These are phyloP conservation scores for Globisporangium spiculum DNA, from an alignment of 352 stramenopile genomes.

Conservation along the genomic window DNA sequence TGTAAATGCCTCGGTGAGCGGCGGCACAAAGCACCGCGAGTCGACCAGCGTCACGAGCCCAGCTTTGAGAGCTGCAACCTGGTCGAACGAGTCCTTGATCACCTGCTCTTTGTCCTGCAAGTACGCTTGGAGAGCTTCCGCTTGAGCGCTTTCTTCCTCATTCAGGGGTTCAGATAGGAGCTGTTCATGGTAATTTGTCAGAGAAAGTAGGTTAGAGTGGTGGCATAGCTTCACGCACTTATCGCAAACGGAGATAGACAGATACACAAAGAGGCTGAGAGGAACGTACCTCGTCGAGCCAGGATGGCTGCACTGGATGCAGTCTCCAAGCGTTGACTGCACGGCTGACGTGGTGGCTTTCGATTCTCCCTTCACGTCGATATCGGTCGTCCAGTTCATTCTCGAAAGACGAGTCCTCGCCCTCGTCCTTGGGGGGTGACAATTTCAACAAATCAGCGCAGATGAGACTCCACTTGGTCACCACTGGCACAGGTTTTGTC, in stretches of 20 bases:
- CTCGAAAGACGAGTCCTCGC: neutral
- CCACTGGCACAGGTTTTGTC: neutral
- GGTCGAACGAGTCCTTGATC: constrained; percentile 18
- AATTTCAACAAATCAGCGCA: neutral
- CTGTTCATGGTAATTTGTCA: neutral
- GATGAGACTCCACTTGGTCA: constrained; percentile 4
- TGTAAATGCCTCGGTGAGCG: constrained; percentile 9
- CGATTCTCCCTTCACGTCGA: constrained; percentile 1
- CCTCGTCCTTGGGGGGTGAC: neutral
- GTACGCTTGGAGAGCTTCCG: neutral
- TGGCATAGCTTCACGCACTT: neutral
- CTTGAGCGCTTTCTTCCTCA: constrained; percentile 9
- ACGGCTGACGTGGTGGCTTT: neutral
- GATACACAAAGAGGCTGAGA: neutral
- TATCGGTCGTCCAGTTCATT: neutral
- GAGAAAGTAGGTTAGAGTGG: neutral
- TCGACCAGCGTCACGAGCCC: constrained; percentile 9
- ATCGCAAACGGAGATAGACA: neutral
- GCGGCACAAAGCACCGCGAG: neutral
- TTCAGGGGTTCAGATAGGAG: constrained; percentile 12
- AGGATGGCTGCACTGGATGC: constrained; percentile 8
- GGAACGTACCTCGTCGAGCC: constrained; percentile 16
- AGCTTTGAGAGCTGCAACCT: constrained; percentile 1
- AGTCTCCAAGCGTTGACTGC: constrained; percentile 8
- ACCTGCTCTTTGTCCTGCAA: constrained; percentile 5